Base-by-base conservation (phyloP, 768 basidiomycete genomes). In the Tricholoma flavovirens region DNA sequence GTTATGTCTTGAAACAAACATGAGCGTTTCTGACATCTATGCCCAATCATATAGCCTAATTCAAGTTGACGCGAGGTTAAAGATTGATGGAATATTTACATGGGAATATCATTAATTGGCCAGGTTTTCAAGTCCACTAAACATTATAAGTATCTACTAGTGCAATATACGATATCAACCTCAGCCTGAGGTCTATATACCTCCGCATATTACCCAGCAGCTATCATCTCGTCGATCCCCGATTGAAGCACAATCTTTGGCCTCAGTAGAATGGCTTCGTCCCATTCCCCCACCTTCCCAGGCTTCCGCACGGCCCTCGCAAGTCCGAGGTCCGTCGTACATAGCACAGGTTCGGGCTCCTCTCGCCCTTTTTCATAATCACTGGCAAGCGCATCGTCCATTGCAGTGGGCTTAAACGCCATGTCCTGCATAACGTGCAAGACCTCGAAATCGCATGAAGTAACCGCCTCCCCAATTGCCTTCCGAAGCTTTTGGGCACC, bases 291-390 rank as follows among this genome's bases (percentile, higher is more conserved):
- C 4, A 61, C 61, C 32, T 69, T 69, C 10, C 73, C 77, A n/a
- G 72, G 63, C 15, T 69, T 59, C 62, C 71, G 75, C 56, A 71
- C 74, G 10, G 72, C 71, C 29, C 73, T 67, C 6, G 70, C 70
- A 32, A 85, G 69, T 2, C 83, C 83, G 3, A 85, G 71, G 49
- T 83, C 79, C 17, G 78, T 83, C 46, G 83, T 83, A 60, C 84
- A 84, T 17, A 85, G 61, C 4, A 84, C 72, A 9, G 59, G 57
- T 52, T 75, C 75, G 17, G 45, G 50, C 50, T 63, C 55, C 5
- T 58, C 55, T 26, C 50, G 58, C n/a, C 55, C 61, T 50, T 59
- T 60, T 36, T 58, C 58, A 42, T 53, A 53, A n/a, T 60, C 54
- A 50, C 53, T 35, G 10, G 65, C 64, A 57, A 79, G 69, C 4